These are phyloP conservation scores for Jatropha curcas DNA, from an alignment of 345 rosid species.

Conservation along the genomic window DNA sequence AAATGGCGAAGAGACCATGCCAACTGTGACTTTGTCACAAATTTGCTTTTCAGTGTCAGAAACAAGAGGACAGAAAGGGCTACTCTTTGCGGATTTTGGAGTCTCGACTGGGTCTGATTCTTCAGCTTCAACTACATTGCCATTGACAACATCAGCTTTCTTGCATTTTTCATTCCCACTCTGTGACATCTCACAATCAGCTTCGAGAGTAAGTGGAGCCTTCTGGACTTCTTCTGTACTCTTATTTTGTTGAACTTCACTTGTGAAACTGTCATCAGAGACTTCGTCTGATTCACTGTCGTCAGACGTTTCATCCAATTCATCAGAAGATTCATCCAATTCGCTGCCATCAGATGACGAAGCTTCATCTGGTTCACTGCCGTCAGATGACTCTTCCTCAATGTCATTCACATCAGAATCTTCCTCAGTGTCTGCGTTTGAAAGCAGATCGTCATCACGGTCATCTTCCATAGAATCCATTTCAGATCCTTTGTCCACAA, in stretches of 20 bases:
- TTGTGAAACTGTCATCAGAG: background rate
- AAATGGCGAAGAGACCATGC: constrained; percentile 14
- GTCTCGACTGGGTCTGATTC: too few relatives aligned
- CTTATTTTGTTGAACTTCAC: background rate
- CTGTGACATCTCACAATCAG: background rate
- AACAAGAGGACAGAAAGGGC: constrained; percentile 6
- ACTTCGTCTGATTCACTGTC: background rate
- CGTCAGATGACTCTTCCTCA: background rate
- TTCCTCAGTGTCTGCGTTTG: background rate
- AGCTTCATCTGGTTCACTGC: background rate
- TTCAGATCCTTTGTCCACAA: constrained; percentile 1
- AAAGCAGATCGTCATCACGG: background rate
- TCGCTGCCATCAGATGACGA: background rate
- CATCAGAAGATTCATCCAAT: background rate
- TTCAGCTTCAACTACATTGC: background rate
- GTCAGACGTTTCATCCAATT: background rate
- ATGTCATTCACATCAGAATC: too few relatives aligned
- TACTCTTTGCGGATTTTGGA: constrained; percentile 14
- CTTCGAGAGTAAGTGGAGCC: background rate
- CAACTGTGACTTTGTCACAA: constrained; percentile 1
- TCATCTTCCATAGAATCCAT: background rate
- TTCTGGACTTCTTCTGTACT: background rate
- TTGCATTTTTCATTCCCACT: background rate
- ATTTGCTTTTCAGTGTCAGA: too few relatives aligned
- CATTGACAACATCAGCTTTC: background rate